These are phyloP conservation scores for Radiomyces spectabilis DNA, from an alignment of 192 early-diverging fungal genomes.

Conservation along the genomic window DNA sequence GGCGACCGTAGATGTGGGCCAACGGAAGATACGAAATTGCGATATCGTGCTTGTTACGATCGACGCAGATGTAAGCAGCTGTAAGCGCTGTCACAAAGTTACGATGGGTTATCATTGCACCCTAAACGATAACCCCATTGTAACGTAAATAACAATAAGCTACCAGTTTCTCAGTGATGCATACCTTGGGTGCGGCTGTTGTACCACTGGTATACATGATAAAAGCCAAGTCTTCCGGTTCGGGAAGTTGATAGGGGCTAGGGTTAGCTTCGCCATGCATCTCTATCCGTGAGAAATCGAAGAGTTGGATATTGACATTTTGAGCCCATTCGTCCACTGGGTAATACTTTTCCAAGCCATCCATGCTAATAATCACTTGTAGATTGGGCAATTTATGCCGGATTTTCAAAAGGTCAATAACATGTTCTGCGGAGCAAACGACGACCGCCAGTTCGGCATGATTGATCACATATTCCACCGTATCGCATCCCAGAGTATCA, in stretches of 20 bases:
- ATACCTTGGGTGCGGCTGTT: constrained; percentile 69
- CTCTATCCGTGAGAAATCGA: constrained; percentile 55
- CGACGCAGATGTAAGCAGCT: background rate
- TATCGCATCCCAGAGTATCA: constrained; percentile 81
- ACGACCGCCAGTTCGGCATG: constrained; percentile 77
- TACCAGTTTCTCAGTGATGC: no score
- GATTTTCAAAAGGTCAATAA: constrained; percentile 39
- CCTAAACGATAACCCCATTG: constrained; percentile 6
- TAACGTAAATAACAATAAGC: background rate
- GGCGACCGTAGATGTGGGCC: constrained; percentile 82
- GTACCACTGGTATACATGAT: constrained; percentile 84
- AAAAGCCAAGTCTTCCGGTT: constrained; percentile 57
- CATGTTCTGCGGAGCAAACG: constrained; percentile 38
- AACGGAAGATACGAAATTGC: constrained; percentile 72
- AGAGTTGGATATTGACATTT: constrained; percentile 23
- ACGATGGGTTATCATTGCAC: constrained; percentile 65
- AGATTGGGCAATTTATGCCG: constrained; percentile 49
- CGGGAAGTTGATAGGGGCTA: constrained; percentile 45
- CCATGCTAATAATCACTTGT: constrained; percentile 66
- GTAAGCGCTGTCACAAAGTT: constrained; percentile 52
- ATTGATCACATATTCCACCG: constrained; percentile 79
- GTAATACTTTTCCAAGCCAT: constrained; percentile 45
- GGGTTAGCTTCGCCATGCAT: constrained; percentile 46
- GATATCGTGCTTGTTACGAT: constrained; percentile 8
- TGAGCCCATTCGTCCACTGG: background rate